Base-by-base conservation (phyloP, 2,329 filamentous ascomycete genomes). In the Scopulariopsis brevicaulis region DNA sequence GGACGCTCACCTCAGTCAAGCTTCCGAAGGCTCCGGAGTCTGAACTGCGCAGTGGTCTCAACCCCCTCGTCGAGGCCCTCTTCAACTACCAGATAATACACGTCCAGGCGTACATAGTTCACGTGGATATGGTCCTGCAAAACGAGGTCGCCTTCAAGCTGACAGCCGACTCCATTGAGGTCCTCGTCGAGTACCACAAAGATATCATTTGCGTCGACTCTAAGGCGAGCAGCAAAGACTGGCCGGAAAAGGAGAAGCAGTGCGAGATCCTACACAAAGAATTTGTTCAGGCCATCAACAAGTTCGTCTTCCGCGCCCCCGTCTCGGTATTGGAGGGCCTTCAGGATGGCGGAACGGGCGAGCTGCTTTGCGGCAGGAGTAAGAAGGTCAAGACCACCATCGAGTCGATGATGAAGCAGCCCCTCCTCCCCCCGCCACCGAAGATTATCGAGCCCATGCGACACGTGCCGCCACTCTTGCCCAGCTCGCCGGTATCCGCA, bases 101-200 rank as follows among this genome's bases (percentile, higher is more conserved):
- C 71, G 78, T 97, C 65, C 92, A 97, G 75, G 94, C 94, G 56
- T 99, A 99, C 72, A 93, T 97, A 65, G 94, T 99, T 61, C 93
- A 97, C 73, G 91, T 99, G 73, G 94, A 99, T 77, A 96, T 97
- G 91, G 93, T 99, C 60, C 84, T 95, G 67, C 88, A 92, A 73
- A 94, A 96, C 71, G 94, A 97, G 77, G 91, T 99, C 68, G 94
- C 92, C 64, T 97, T 92, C 82, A 99, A 99, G 82, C 82, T 99
- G 68, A 97, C 92, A 25, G 83, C 86, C 59, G 94, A 97, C 70
- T 92, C 92, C 61, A 99, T 99, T 74, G 91, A 96, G 67, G 77
- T 88, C 56, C 83, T 99, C 63, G 87, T 96, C 70, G 90, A 96
- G 71, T 96, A 96, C 73, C 94, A 99, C 82, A 92, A 94, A 78